A percentile compares a stretch with the other conserved stretches of the same genome.
Evolutionary conservation across 1,284 basidiomycete genomes (phyloP).

Genomic region (Laetiporus sulphureus): DNA sequence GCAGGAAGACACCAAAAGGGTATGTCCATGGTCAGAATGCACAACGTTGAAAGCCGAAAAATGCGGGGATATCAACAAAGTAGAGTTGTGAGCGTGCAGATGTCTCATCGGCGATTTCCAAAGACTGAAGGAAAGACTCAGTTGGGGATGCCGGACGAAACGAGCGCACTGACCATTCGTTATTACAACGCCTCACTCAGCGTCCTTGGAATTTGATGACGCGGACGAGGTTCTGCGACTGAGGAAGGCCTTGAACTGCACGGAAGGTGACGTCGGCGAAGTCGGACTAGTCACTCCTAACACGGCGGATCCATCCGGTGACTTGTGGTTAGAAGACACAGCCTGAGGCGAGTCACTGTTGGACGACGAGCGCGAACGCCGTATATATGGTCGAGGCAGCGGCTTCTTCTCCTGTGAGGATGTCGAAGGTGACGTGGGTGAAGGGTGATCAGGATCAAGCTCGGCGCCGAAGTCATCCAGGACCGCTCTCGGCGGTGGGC

Average conservation of each 20-base stretch:
- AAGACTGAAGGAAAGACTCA: too few species aligned
- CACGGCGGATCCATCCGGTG: constrained; percentile 1
- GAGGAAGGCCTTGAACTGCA: constrained; percentile 11
- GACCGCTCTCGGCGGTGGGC: constrained; percentile 51
- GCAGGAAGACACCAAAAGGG: background rate
- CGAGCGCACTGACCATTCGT: too few species aligned
- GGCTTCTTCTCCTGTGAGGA: constrained; percentile 32
- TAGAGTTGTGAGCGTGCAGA: too few species aligned
- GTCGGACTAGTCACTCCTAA: constrained; percentile 12
- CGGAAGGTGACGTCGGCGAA: constrained; percentile 13
- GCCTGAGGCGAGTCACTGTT: constrained; percentile 28
- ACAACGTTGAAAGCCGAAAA: too few species aligned
- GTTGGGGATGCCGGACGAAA: too few species aligned
- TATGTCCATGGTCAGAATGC: background rate
- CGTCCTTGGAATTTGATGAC: constrained; percentile 11
- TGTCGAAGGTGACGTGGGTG: constrained; percentile 12
- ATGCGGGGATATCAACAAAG: constrained; percentile 1
- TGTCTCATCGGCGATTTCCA: too few species aligned
- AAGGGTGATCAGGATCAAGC: constrained; percentile 8
- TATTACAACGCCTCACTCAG: constrained; percentile 3
- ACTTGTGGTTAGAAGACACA: background rate
- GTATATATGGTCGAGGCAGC: constrained; percentile 48
- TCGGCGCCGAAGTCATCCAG: constrained; percentile 46
- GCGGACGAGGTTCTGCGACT: constrained; percentile 14
- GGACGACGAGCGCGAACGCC: constrained; percentile 44